Percentiles rank a stretch among this genome's conserved stretches.
Conservation (phyloP, 371 early-diverging fungal species). For the Mucor velutinosus region DNA sequence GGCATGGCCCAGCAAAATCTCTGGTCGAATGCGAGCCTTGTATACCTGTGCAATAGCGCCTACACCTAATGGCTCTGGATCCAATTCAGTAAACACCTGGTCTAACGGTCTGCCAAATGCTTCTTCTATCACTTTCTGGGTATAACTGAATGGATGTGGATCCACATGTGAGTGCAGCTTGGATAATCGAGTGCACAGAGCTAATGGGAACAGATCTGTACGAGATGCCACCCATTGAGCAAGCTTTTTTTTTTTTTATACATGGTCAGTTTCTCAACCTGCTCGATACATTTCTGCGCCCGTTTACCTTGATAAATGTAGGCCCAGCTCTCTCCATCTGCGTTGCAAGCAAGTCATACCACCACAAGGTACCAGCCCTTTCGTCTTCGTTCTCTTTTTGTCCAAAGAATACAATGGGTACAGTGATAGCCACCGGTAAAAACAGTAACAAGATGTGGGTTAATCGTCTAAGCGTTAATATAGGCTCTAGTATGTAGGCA, state of each 20-base stretch:
- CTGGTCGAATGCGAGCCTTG: slow-evolving; percentile 62
- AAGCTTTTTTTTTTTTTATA: slow-evolving; percentile 57
- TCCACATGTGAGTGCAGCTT: slow-evolving; percentile 83
- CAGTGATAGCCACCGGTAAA: slow-evolving; percentile 61
- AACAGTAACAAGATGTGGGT: slow-evolving; percentile 62
- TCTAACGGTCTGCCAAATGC: slow-evolving; percentile 69
- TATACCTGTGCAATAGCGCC: slow-evolving; percentile 97
- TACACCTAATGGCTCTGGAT: slow-evolving; percentile 82
- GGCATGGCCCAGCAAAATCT: slow-evolving; percentile 32
- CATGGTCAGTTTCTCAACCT: neutral
- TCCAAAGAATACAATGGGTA: slow-evolving; percentile 63
- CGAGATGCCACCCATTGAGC: slow-evolving; percentile 97
- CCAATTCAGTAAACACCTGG: slow-evolving; percentile 77
- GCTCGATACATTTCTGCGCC: neutral
- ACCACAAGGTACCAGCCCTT: slow-evolving; percentile 73
- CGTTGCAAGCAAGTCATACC: slow-evolving; percentile 76
- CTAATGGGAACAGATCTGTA: slow-evolving; percentile 85
- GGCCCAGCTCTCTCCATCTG: slow-evolving; percentile 90
- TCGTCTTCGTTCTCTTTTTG: slow-evolving; percentile 50
- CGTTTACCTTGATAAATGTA: slow-evolving; percentile 85
- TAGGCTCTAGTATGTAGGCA: slow-evolving; percentile 59
- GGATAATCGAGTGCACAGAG: slow-evolving; percentile 76
- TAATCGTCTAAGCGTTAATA: slow-evolving; percentile 59
- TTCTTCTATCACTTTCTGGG: slow-evolving; percentile 60
- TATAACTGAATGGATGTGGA: slow-evolving; percentile 76